Conservation (phyloP, 805 yeast genomes). For the Wickerhamiella sorbophila region DNA sequence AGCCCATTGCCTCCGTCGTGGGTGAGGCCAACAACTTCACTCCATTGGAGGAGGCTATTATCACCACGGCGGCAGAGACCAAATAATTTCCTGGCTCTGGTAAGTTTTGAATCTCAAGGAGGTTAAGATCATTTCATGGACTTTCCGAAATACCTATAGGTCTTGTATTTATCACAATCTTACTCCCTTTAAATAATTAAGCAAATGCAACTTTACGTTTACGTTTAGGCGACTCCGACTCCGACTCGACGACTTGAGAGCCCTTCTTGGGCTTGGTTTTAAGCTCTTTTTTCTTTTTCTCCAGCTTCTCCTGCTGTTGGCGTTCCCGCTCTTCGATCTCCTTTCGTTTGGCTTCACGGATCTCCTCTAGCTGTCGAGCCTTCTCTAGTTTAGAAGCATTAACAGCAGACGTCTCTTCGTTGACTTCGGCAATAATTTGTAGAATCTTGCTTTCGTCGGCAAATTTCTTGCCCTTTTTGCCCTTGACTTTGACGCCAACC, state of each 20-base stretch:
- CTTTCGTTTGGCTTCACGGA: slow-evolving; percentile 70
- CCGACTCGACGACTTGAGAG: not conserved
- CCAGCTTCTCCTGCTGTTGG: slow-evolving; percentile 51
- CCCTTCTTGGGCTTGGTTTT: slow-evolving; percentile 22
- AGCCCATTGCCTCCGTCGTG: not conserved
- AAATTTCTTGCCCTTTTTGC: slow-evolving; percentile 61
- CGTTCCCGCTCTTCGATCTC: slow-evolving; percentile 79
- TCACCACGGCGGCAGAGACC: not conserved
- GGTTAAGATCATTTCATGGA: too few relatives aligned
- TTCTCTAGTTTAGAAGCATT: slow-evolving; percentile 85
- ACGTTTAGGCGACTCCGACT: not conserved
- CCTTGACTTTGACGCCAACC: slow-evolving; percentile 59
- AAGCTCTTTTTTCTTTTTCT: slow-evolving; percentile 63
- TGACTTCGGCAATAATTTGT: slow-evolving; percentile 64
- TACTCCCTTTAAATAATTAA: too few relatives aligned
- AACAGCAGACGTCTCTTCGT: slow-evolving; percentile 62
- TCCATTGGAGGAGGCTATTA: not conserved
- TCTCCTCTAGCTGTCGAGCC: slow-evolving; percentile 75
- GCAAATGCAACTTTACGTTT: slow-evolving; percentile 2
- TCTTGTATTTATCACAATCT: too few relatives aligned
- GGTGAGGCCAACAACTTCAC: not conserved
- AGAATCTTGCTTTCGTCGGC: slow-evolving; percentile 54
- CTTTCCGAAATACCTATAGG: too few relatives aligned
- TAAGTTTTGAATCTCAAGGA: too few relatives aligned
- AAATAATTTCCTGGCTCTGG: not conserved